Conservation (phyloP, 1,284 basidiomycete species). For the Gomphus bonarii region DNA sequence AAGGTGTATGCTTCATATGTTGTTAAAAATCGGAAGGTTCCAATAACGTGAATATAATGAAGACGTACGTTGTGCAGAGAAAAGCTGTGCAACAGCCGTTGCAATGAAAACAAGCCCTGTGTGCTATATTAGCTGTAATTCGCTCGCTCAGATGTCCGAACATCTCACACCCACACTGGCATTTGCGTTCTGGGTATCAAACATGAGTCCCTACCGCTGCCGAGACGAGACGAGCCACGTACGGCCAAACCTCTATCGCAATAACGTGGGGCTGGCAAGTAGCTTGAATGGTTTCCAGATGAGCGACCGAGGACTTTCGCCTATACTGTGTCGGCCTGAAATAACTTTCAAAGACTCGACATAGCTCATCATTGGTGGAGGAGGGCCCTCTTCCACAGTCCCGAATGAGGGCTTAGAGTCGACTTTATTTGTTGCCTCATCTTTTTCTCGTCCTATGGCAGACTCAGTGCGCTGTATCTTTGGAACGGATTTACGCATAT, state of each 20-base stretch:
- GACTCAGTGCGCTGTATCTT: not conserved
- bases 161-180: constrained; percentile 4
- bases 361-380: constrained; percentile 3
- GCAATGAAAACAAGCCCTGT: constrained; percentile 16
- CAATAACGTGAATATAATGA: not conserved
- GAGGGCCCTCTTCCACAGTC: not conserved
- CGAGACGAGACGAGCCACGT: too few relatives aligned
- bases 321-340: not conserved
- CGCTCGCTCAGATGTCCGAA: not conserved
- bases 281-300: constrained; percentile 6
- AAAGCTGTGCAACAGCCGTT: constrained; percentile 16
- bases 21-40: not conserved
- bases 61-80: constrained; percentile 16
- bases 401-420: not conserved
- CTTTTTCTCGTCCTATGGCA: not conserved
- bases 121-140: not conserved
- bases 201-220: too few relatives aligned
- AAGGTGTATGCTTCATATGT: constrained; percentile 14
- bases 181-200: too few relatives aligned
- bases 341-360: constrained; percentile 3
- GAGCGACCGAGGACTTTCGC: not conserved
- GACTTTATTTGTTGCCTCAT: not conserved
- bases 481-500: not conserved
- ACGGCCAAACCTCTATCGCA: too few relatives aligned
- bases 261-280: constrained; percentile 1